phyloP scores from a whole-genome alignment of 805 yeast genomes.

The Nakazawaea siamensis region DNA sequence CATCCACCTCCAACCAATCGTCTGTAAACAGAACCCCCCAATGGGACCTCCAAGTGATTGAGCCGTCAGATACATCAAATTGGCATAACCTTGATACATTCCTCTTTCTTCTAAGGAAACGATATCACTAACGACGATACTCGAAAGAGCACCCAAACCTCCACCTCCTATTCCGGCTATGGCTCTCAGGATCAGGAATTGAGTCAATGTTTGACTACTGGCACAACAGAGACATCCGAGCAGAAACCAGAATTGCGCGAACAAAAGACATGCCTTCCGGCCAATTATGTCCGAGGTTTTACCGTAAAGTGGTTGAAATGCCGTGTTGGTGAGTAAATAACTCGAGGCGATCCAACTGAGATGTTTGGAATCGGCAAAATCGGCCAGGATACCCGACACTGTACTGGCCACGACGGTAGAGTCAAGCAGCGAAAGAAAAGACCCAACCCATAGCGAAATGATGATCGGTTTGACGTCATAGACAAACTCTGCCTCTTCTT shows the following conservation, averaged over 20 bases:
- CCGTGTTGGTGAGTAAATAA: slow-evolving; percentile 58
- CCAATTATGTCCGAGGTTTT: slow-evolving; percentile 61
- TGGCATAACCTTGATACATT: slow-evolving; percentile 43
- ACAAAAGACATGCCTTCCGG: slow-evolving; percentile 34
- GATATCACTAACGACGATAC: slow-evolving; percentile 47
- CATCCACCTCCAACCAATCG: slow-evolving; percentile 38
- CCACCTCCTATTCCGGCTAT: slow-evolving; percentile 55
- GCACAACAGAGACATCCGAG: slow-evolving; percentile 36
- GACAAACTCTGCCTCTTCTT: too few relatives aligned
- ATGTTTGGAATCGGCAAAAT: slow-evolving; percentile 41
- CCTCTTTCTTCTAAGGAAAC: slow-evolving; percentile 47
- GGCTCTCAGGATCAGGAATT: slow-evolving; percentile 42
- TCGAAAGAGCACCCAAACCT: slow-evolving; percentile 42
- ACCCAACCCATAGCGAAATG: slow-evolving; percentile 32
- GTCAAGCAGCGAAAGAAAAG: slow-evolving; percentile 48
- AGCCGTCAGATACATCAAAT: slow-evolving; percentile 27
- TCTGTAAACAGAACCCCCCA: slow-evolving; percentile 30
- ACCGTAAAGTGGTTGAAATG: slow-evolving; percentile 71
- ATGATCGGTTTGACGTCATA: slow-evolving; percentile 14
- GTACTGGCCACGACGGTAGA: slow-evolving; percentile 54
- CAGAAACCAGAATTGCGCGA: slow-evolving; percentile 35
- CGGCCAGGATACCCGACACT: slow-evolving; percentile 50
- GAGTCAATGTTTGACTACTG: slow-evolving; percentile 30
- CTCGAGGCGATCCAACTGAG: slow-evolving; percentile 70
- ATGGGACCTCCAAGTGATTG: slow-evolving; percentile 36